Conservation (phyloP, 768 basidiomycete genomes). For the Suillus subalutaceus region DNA sequence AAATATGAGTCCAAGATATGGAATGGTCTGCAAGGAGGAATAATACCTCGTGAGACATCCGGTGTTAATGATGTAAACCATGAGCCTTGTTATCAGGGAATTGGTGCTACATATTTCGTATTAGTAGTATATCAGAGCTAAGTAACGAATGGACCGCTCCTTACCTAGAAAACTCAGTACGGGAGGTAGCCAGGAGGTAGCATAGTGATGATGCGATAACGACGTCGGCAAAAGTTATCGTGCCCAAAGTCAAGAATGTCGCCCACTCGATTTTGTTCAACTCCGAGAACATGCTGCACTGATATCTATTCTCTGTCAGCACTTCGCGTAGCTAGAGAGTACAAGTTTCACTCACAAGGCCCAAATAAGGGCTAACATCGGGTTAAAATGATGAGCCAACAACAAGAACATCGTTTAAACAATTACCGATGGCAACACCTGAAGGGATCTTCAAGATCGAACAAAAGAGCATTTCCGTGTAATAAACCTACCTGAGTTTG, state of each 20-base stretch:
- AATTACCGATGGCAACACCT: conserved; percentile 5
- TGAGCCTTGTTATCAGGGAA: conserved; percentile 6
- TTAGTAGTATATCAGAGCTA: neutral
- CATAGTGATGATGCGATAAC: conserved; percentile 6
- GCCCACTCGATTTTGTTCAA: neutral
- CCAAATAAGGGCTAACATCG: neutral
- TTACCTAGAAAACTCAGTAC: neutral
- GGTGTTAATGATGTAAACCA: neutral
- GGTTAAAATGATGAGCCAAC: neutral
- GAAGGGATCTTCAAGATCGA: neutral
- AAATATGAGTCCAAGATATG: neutral
- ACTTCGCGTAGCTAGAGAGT: neutral
- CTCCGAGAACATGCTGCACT: conserved; percentile 1
- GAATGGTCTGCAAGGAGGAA: neutral
- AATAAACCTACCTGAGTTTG: neutral
- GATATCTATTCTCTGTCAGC: conserved; percentile 1
- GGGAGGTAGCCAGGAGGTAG: conserved; percentile 5
- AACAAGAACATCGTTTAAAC: neutral
- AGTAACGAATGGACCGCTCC: neutral
- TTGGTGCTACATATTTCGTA: neutral
- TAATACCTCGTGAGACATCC: conserved; percentile 6
- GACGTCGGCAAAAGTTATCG: neutral
- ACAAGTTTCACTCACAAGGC: neutral
- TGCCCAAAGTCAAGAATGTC: neutral
- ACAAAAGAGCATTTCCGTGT: too few relatives aligned